phyloP scores from a whole-genome alignment of 768 basidiomycete genomes.

The Hemileccinum rubropunctum region DNA sequence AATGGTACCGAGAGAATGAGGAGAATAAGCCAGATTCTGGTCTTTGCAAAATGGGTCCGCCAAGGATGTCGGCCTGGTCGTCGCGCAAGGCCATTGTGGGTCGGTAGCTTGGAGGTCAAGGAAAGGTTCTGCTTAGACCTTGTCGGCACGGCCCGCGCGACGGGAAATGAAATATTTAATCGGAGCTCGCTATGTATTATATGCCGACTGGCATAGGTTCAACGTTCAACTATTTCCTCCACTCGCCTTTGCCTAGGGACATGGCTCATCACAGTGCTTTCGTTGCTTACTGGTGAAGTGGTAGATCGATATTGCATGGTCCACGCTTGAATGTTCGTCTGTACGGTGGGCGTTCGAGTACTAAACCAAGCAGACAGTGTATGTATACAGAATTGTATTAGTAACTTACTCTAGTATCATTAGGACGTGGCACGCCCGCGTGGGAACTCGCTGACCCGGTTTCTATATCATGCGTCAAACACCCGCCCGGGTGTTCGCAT shows the following conservation, averaged over 20 bases:
- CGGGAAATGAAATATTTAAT: slow-evolving; percentile 23
- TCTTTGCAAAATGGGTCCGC: slow-evolving; percentile 47
- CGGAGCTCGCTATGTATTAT: slow-evolving; percentile 17
- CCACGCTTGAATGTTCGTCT: slow-evolving; percentile 76
- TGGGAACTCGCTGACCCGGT: slow-evolving; percentile 27
- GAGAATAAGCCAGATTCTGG: slow-evolving; percentile 27
- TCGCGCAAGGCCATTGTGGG: slow-evolving; percentile 49
- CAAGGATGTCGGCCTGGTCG: slow-evolving; percentile 73
- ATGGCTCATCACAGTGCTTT: slow-evolving; percentile 64
- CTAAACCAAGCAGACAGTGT: slow-evolving; percentile 61
- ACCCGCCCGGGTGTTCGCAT: neutral
- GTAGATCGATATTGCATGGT: slow-evolving; percentile 60
- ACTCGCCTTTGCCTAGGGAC: slow-evolving; percentile 76
- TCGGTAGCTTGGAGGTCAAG: slow-evolving; percentile 20
- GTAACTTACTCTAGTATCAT: neutral
- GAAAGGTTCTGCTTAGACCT: slow-evolving; percentile 7
- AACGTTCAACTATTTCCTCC: too few relatives aligned
- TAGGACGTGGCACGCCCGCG: slow-evolving; percentile 13
- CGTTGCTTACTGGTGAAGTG: slow-evolving; percentile 78
- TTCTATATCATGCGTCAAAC: slow-evolving; percentile 14
- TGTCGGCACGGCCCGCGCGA: slow-evolving; percentile 15
- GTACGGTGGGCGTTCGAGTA: slow-evolving; percentile 69
- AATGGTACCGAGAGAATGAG: slow-evolving; percentile 36
- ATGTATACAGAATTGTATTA: neutral
- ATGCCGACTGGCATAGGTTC: too few relatives aligned